phyloP scores from a whole-genome alignment of 257 asterid genomes.

The Solanum ahanhuiri region DNA sequence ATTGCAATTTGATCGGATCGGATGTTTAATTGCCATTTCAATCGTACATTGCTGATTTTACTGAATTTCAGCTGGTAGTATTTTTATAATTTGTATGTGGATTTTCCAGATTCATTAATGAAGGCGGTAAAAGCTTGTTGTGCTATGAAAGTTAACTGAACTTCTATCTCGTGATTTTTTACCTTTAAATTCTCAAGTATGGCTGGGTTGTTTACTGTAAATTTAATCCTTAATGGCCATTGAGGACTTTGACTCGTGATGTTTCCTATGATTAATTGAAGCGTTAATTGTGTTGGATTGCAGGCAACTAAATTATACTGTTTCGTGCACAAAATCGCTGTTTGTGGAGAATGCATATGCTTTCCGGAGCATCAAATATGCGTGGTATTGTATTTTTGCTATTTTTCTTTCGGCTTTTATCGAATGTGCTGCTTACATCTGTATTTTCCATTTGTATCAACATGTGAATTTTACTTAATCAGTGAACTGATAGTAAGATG shows the following conservation, averaged over 20 bases:
- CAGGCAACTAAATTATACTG: slow-evolving; percentile 95
- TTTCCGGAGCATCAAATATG: slow-evolving; percentile 88
- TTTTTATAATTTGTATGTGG: neutral
- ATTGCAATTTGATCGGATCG: neutral
- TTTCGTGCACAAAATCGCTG: slow-evolving; percentile 97
- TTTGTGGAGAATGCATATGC: slow-evolving; percentile 96
- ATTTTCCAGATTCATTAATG: neutral
- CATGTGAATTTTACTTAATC: neutral
- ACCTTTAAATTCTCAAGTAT: neutral
- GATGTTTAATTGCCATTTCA: neutral
- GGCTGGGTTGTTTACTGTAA: neutral
- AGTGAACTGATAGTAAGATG: neutral
- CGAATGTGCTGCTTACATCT: neutral
- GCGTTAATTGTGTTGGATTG: slow-evolving; percentile 6
- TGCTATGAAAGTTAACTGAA: neutral
- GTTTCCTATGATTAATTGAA: neutral
- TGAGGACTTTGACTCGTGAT: neutral
- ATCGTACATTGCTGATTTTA: neutral
- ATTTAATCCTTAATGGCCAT: neutral
- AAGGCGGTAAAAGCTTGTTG: neutral
- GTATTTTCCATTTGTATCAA: neutral
- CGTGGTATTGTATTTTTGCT: slow-evolving; percentile 51
- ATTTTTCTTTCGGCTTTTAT: neutral
- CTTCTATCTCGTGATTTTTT: neutral
- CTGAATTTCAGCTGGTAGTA: neutral